A percentile compares a stretch with the other conserved stretches of the same genome.
Conservation (phyloP, 2,329 filamentous ascomycete genomes). For the Arachnopeziza araneosa region DNA sequence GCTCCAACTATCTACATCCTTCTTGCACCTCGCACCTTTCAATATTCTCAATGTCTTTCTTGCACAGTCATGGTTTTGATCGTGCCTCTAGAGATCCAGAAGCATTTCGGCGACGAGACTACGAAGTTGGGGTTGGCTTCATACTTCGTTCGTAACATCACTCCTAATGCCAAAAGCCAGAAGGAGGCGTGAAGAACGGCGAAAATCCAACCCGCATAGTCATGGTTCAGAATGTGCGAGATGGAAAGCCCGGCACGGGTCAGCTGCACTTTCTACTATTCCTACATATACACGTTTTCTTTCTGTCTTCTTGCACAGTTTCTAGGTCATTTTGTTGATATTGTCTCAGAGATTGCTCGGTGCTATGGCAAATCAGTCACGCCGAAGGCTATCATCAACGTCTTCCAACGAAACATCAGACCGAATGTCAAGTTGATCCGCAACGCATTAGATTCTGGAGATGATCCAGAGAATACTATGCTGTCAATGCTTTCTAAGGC, state of each 20-base stretch:
- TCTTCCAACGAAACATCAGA: slow-evolving; percentile 7
- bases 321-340: slow-evolving; percentile 7
- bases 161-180: slow-evolving; percentile 8
- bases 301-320: not conserved
- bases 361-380: slow-evolving; percentile 10
- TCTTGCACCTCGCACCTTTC: not conserved
- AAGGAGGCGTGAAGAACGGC: slow-evolving; percentile 4
- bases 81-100: slow-evolving; percentile 6
- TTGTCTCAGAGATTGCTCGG: slow-evolving; percentile 11
- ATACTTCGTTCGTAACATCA: slow-evolving; percentile 5
- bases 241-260: slow-evolving; percentile 4
- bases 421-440: slow-evolving; percentile 9
- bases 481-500: slow-evolving; percentile 7
- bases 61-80: not conserved
- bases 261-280: not conserved
- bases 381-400: slow-evolving; percentile 5
- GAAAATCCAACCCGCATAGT: slow-evolving; percentile 7
- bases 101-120: slow-evolving; percentile 9
- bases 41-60: not conserved
- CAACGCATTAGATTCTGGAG: slow-evolving; percentile 5
- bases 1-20: not conserved
- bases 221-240: slow-evolving; percentile 6
- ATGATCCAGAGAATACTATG: slow-evolving; percentile 8
- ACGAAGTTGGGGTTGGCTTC: slow-evolving; percentile 3
- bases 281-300: slow-evolving; percentile 4